phyloP scores from a whole-genome alignment of 441 rosid species.

The Sinapis alba region DNA sequence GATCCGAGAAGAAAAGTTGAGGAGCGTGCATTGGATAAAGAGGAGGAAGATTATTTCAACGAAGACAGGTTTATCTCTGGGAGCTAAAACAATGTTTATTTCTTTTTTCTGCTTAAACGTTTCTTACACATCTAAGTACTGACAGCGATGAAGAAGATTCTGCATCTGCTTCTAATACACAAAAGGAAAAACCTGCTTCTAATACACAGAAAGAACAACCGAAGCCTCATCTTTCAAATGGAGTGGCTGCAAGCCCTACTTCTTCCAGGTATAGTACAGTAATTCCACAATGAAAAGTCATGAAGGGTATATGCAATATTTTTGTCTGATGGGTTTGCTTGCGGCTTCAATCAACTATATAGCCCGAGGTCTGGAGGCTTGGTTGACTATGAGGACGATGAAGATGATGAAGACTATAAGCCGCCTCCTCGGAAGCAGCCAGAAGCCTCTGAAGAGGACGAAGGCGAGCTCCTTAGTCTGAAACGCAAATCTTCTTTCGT shows the following conservation, averaged over 20 bases:
- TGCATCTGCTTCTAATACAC: slow-evolving; percentile 70
- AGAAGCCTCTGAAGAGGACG: slow-evolving; percentile 70
- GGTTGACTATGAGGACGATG: slow-evolving; percentile 97
- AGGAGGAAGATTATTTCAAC: slow-evolving; percentile 97
- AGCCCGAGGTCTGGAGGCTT: slow-evolving; percentile 81
- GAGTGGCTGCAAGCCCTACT: slow-evolving; percentile 60
- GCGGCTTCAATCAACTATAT: slow-evolving; percentile 23
- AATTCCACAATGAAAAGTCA: slow-evolving; percentile 20
- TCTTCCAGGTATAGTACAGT: slow-evolving; percentile 69
- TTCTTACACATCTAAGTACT: slow-evolving; percentile 22
- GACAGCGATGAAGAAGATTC: slow-evolving; percentile 96
- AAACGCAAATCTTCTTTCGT: slow-evolving; percentile 68
- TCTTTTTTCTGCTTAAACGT: slow-evolving; percentile 1
- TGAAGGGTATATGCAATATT: background rate
- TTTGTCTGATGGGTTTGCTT: slow-evolving; percentile 12
- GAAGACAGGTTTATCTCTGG: slow-evolving; percentile 70
- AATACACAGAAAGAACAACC: slow-evolving; percentile 48
- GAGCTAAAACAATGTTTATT: background rate
- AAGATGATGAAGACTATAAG: slow-evolving; percentile 88
- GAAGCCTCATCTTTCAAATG: slow-evolving; percentile 68
- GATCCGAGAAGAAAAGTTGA: slow-evolving; percentile 77
- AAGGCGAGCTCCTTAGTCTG: slow-evolving; percentile 69
- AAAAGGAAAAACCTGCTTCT: slow-evolving; percentile 59
- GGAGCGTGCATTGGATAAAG: slow-evolving; percentile 94
- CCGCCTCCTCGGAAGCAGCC: slow-evolving; percentile 84